phyloP scores from a whole-genome alignment of 2,329 filamentous ascomycete species.

The Botrytis elliptica region DNA sequence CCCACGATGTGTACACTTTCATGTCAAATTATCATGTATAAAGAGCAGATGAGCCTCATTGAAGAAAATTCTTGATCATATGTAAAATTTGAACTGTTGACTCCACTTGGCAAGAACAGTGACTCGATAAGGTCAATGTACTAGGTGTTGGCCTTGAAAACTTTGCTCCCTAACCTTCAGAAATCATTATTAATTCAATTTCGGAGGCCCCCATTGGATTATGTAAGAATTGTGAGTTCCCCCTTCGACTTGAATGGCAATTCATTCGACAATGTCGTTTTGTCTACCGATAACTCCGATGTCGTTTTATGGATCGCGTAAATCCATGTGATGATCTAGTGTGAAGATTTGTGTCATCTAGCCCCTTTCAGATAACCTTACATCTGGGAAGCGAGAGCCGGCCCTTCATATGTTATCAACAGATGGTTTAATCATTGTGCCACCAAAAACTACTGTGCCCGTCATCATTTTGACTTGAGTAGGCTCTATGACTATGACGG shows the following conservation, averaged over 20 bases:
- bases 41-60: not conserved
- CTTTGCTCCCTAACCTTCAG: not conserved
- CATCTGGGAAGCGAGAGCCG: not conserved
- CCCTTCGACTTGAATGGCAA: not conserved
- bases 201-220: not conserved
- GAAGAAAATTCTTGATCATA: not conserved
- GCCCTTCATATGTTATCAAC: not conserved
- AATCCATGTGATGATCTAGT: not conserved
- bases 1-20: not conserved
- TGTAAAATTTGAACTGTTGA: not conserved
- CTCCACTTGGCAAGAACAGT: not conserved
- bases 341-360: not conserved
- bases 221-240: not conserved
- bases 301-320: not conserved
- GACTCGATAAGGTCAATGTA: not conserved
- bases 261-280: not conserved
- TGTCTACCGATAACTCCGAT: not conserved
- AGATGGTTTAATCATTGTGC: not conserved
- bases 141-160: not conserved
- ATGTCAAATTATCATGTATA: not conserved
- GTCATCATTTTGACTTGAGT: not conserved
- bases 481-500: not conserved
- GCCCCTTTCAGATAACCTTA: not conserved
- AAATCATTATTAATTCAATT: not conserved
- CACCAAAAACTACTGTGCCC: not conserved